These are phyloP conservation scores for Eimeria necatrix DNA, from an alignment of 169 alveolate species.

Conservation along the genomic window DNA sequence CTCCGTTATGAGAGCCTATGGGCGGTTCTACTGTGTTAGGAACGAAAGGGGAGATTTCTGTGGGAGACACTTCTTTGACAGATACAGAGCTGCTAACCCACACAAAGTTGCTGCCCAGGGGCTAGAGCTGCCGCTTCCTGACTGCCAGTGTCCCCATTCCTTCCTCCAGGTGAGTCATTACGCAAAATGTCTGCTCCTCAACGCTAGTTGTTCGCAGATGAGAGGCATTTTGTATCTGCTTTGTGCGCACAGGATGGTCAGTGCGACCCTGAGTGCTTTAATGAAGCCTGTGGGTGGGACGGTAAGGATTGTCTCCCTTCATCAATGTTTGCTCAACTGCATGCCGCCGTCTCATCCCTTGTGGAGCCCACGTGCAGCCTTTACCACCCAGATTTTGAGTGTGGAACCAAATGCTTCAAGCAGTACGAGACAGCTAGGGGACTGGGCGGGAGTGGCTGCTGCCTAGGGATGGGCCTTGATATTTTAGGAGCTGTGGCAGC, in stretches of 20 bases:
- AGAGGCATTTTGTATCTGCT: conserved; percentile 20
- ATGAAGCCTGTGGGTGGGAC: conserved; percentile 87
- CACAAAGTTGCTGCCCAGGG: conserved; percentile 76
- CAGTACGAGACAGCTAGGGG: conserved; percentile 73
- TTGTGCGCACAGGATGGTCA: conserved; percentile 85
- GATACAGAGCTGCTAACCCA: conserved; percentile 65
- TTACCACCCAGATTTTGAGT: conserved; percentile 62
- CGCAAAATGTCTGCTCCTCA: no score
- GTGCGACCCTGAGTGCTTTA: conserved; percentile 86
- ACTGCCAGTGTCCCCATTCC: conserved; percentile 77
- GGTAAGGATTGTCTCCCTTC: conserved; percentile 84
- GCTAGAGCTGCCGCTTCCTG: conserved; percentile 72
- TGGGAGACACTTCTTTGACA: conserved; percentile 83
- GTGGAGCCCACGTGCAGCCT: conserved; percentile 70
- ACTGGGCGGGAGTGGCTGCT: conserved; percentile 75
- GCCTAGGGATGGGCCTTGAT: conserved; percentile 78
- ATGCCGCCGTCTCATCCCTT: conserved; percentile 69
- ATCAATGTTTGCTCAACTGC: conserved; percentile 85
- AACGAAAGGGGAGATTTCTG: conserved; percentile 83
- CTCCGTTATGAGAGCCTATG: conserved; percentile 84
- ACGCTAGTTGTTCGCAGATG: no score
- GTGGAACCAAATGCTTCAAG: conserved; percentile 70
- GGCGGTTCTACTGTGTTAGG: conserved; percentile 84
- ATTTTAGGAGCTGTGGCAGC: conserved; percentile 68
- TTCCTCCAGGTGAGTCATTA: conserved; percentile 72